Base-by-base conservation (phyloP, 768 basidiomycete species). In the Suillus alpinus region DNA sequence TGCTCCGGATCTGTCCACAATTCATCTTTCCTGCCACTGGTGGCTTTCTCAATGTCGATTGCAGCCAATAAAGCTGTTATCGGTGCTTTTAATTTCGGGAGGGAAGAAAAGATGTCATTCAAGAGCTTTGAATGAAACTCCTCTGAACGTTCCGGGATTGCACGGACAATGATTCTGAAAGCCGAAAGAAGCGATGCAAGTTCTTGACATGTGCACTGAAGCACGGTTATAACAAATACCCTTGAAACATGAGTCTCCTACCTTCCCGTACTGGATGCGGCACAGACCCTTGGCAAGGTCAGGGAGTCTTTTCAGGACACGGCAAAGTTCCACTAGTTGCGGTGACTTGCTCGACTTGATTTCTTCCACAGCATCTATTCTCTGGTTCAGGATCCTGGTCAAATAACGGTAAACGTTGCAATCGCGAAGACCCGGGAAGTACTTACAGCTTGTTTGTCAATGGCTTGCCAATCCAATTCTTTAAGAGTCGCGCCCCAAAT, bases 241-340 rank as follows among this genome's bases (percentile, higher is more conserved):
- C 20, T 49, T 20, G 9, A 7, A 37, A 23, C 9, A 37, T n/a
- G 10, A 65, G 52, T 55, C 29, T 63, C 78, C 65, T 64, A 94
- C 93, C 78, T 94, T 91, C 51, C 94, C 91, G 66, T 96, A 96
- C 68, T 95, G 93, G 36, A 98, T 90, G 34, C 94, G 80, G 62
- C 87, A 89, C 16, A 98, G 76, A 0, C 96, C 96, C 69, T 84
- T 89, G 0, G 90, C 86, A 50, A 98, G 83, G 71, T 98, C 95
- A 0, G 95, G 94, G n/a, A 94, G 79, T 37, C 83, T 83, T 68
- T 76, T 86, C 59, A 96, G 77, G n/a, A 85, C 70, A 39, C 83
- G 80, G 18, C 89, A 84, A n/a, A 96, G 80, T 37, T 80, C 82
- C 39, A 83, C 81, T 44, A 95, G 76, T 46, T 80, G 80, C 16